Percentiles rank a stretch among this genome's conserved stretches.
These are phyloP conservation scores for Oryza meridionalis DNA, from an alignment of 176 grass and related monocot species.

Conservation along the genomic window DNA sequence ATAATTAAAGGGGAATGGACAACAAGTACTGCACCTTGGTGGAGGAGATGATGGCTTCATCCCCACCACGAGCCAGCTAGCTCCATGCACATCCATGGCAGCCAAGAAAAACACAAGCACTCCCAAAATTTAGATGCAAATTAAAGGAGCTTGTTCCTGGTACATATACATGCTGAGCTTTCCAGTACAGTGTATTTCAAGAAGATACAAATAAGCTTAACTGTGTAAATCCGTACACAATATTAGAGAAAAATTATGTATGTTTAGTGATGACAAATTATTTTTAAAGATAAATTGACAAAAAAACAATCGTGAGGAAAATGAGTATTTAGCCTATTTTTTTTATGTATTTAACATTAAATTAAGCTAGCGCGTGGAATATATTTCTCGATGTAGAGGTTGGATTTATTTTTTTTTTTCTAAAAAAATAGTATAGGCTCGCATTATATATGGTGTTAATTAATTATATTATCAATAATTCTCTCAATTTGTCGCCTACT, in stretches of 20 bases:
- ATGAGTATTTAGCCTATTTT: no score
- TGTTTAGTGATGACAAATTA: neutral
- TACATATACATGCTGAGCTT: neutral
- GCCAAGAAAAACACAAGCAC: slow-evolving; percentile 40
- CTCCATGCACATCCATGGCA: slow-evolving; percentile 39
- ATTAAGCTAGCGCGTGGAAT: no score
- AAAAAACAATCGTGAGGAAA: neutral
- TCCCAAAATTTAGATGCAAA: neutral
- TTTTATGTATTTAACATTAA: no score
- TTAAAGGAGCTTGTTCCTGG: neutral
- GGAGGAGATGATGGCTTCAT: slow-evolving; percentile 59
- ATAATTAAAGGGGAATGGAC: slow-evolving; percentile 64
- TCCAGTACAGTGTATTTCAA: neutral
- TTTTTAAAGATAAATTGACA: no score
- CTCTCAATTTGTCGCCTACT: neutral
- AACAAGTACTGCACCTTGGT: slow-evolving; percentile 53
- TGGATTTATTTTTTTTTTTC: no score
- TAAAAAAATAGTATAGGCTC: no score
- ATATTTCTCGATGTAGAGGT: no score
- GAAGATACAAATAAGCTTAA: neutral
- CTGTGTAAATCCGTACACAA: neutral
- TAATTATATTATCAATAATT: no score
- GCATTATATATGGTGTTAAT: no score
- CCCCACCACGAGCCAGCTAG: slow-evolving; percentile 50
- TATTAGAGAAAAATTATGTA: neutral